These are phyloP conservation scores for Podospora bellae-mahoneyi DNA, from an alignment of 495 filamentous ascomycete genomes.

Conservation along the genomic window DNA sequence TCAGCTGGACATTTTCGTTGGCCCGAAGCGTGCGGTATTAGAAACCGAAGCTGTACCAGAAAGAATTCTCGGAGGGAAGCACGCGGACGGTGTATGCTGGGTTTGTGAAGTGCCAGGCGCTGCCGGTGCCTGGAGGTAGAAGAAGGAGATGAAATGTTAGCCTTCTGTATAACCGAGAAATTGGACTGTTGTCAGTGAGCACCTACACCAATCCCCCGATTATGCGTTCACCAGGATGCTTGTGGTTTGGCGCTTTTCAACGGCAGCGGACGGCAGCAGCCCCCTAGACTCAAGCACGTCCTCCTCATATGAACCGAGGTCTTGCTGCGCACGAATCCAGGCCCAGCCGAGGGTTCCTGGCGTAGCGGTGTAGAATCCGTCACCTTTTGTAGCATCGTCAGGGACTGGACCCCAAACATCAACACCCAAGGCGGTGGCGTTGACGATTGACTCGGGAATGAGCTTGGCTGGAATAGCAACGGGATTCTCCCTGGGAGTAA, in stretches of 20 bases:
- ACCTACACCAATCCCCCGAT: not conserved
- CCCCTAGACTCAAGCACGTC: not conserved
- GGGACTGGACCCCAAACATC: conserved; percentile 3
- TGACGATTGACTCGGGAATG: conserved; percentile 12
- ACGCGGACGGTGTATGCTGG: not conserved
- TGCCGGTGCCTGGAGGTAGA: not conserved
- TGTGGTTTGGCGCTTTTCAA: conserved; percentile 5
- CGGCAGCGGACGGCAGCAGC: not conserved
- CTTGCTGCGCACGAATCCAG: conserved; percentile 3
- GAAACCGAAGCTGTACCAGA: not conserved
- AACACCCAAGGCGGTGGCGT: conserved; percentile 1
- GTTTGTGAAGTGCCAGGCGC: conserved; percentile 2
- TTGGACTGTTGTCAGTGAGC: no score
- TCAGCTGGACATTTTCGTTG: not conserved
- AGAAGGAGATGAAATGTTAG: not conserved
- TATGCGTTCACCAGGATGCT: not conserved
- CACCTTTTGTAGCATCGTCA: not conserved
- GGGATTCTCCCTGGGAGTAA: not conserved
- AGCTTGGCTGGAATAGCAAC: conserved; percentile 6
- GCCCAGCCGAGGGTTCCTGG: not conserved
- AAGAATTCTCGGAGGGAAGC: not conserved
- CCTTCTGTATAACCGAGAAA: not conserved
- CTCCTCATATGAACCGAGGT: not conserved
- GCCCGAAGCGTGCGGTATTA: not conserved
- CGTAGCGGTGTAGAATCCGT: not conserved